Percentiles rank a stretch among this genome's conserved stretches.
phyloP scores from a whole-genome alignment of 768 basidiomycete species.

The Punctularia strigosozonata region DNA sequence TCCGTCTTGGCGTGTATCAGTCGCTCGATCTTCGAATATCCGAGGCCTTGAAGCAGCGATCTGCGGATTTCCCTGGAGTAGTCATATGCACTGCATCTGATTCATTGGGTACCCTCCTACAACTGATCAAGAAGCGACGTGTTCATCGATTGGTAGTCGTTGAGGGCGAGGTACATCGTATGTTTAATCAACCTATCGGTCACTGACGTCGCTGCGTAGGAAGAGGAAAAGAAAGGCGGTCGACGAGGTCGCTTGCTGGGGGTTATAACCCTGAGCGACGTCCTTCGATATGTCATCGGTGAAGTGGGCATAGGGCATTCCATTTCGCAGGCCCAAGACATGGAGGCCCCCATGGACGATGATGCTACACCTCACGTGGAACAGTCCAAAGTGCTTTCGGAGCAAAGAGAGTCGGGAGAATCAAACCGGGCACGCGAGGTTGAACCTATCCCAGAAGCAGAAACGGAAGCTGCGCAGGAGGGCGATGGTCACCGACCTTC shows the following conservation, averaged over 20 bases:
- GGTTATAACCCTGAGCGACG: constrained; percentile 83
- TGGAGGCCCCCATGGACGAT: no score
- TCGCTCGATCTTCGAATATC: constrained; percentile 90
- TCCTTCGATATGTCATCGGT: constrained; percentile 68
- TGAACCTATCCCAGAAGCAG: no score
- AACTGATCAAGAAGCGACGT: constrained; percentile 85
- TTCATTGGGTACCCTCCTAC: constrained; percentile 80
- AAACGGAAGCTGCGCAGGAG: no score
- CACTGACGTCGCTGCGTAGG: constrained; percentile 30
- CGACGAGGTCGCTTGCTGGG: constrained; percentile 77
- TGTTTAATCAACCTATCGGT: background rate
- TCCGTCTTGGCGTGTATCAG: constrained; percentile 89
- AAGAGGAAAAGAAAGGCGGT: constrained; percentile 70
- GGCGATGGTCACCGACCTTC: no score
- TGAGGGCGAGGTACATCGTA: constrained; percentile 63
- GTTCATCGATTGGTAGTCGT: constrained; percentile 95
- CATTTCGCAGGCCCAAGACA: no score
- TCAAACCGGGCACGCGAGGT: no score
- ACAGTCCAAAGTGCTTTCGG: no score
- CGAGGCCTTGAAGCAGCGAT: constrained; percentile 85
- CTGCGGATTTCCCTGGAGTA: constrained; percentile 92
- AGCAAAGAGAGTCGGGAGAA: no score
- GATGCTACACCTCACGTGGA: no score
- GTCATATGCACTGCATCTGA: constrained; percentile 91
- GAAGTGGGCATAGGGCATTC: constrained; percentile 44